Percentiles rank a stretch among this genome's conserved stretches.
phyloP scores from a whole-genome alignment of 139 green algal genomes.

The Desmodesmus armatus region DNA sequence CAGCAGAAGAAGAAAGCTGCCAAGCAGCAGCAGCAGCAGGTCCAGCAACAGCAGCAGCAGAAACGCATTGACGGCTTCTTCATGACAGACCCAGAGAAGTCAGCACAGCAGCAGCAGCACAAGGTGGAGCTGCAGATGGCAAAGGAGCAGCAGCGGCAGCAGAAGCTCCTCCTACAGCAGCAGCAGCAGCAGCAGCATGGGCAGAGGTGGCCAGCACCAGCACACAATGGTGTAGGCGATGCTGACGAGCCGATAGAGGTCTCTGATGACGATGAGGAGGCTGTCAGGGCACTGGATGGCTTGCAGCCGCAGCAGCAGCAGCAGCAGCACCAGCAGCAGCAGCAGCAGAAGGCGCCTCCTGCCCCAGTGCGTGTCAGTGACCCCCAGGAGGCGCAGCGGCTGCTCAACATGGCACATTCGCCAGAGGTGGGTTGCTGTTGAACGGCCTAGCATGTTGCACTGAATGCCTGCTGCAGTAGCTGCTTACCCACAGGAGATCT shows the following conservation, averaged over 20 bases:
- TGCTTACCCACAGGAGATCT: no score
- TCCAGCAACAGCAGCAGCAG: conserved; percentile 9
- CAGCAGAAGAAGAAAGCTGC: conserved; percentile 16
- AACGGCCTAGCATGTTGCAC: neutral
- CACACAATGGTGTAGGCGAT: neutral
- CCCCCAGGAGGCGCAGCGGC: neutral
- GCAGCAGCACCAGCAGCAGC: neutral
- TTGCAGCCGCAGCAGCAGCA: neutral
- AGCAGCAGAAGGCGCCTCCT: neutral
- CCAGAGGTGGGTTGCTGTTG: neutral
- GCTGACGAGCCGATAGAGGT: neutral
- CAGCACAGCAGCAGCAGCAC: neutral
- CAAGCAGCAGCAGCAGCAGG: conserved; percentile 14
- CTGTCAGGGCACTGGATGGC: neutral
- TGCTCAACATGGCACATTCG: neutral
- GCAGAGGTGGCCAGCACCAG: neutral
- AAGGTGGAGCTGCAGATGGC: conserved; percentile 1
- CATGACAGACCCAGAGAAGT: neutral
- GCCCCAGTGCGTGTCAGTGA: neutral
- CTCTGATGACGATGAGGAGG: neutral
- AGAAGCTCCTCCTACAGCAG: neutral
- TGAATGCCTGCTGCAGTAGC: no score
- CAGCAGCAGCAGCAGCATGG: conserved; percentile 17
- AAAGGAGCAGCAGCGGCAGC: conserved; percentile 21
- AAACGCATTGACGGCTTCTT: conserved; percentile 8